Percentiles rank a stretch among this genome's conserved stretches.
Conservation (phyloP, 306 rosid genomes). For the Pachyrhizus erosus region DNA sequence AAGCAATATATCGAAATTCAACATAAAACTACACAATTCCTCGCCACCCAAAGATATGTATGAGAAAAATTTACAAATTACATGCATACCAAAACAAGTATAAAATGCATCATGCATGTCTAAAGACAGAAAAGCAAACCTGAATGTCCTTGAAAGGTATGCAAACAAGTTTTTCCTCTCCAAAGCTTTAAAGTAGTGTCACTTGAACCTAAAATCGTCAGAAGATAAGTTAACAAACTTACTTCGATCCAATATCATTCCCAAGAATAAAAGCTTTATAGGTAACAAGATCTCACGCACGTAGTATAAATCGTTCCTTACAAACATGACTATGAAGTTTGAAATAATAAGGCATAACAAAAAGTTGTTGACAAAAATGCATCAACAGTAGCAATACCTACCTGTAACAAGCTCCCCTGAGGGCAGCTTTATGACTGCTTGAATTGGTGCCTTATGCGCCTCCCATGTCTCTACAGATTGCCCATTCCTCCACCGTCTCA, state of each 20-base stretch:
- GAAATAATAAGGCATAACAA: slow-evolving; percentile 20
- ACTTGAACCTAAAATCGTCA: slow-evolving; percentile 74
- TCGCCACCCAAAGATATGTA: slow-evolving; percentile 24
- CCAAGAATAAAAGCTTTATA: not conserved
- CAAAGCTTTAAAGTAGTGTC: slow-evolving; percentile 88
- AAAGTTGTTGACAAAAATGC: slow-evolving; percentile 18
- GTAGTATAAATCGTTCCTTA: not conserved
- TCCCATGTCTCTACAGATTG: slow-evolving; percentile 76
- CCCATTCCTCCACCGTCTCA: slow-evolving; percentile 89
- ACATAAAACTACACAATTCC: slow-evolving; percentile 24
- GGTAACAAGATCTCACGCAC: slow-evolving; percentile 11
- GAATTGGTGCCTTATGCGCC: slow-evolving; percentile 86
- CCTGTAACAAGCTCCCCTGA: slow-evolving; percentile 94
- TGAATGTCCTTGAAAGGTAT: slow-evolving; percentile 86
- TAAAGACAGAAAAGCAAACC: slow-evolving; percentile 52
- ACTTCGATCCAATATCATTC: slow-evolving; percentile 22
- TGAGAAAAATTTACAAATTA: not conserved
- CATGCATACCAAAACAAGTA: not conserved
- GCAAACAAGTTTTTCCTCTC: slow-evolving; percentile 83
- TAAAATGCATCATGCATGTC: slow-evolving; percentile 14
- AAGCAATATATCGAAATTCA: slow-evolving; percentile 22
- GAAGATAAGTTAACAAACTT: slow-evolving; percentile 40
- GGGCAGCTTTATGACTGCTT: slow-evolving; percentile 83
- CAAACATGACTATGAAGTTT: not conserved
- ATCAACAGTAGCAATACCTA: slow-evolving; percentile 55